Conservation (phyloP, 106 monocot species). For the Ottelia alismoides region DNA sequence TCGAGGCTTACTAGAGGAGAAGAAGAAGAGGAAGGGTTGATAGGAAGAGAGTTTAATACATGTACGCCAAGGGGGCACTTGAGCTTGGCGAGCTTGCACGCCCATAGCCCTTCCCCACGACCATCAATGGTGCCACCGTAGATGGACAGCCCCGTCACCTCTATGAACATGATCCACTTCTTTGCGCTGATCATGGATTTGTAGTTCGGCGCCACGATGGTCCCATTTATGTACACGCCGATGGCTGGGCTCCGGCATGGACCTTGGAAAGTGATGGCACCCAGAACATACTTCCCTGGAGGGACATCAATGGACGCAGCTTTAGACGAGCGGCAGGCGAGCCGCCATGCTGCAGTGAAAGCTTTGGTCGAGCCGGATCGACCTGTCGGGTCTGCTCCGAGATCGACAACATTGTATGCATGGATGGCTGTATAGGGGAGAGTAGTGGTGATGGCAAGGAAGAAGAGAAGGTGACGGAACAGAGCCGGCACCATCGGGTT, state of each 20-base stretch:
- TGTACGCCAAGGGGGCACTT: not conserved
- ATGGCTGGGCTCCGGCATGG: not conserved
- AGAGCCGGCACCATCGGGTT: too few relatives aligned
- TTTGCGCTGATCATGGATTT: too few relatives aligned
- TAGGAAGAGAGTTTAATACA: not conserved
- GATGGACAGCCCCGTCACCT: not conserved
- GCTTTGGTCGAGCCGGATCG: constrained; percentile 4
- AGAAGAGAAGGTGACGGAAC: not conserved
- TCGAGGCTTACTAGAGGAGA: too few relatives aligned
- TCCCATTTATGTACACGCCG: not conserved
- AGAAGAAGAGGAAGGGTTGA: too few relatives aligned
- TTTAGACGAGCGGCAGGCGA: constrained; percentile 3
- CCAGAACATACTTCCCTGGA: not conserved
- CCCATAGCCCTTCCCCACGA: not conserved
- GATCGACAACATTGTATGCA: constrained; percentile 1
- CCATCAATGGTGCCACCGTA: constrained; percentile 2
- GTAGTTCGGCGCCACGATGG: constrained; percentile 4
- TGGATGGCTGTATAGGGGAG: not conserved
- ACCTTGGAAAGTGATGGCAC: constrained; percentile 1
- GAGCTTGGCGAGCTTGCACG: not conserved
- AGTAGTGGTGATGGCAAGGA: not conserved
- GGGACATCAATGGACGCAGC: not conserved
- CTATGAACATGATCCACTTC: constrained; percentile 1
- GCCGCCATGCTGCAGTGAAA: not conserved
- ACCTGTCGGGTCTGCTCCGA: not conserved